These are phyloP conservation scores for Cyberlindnera meyerae DNA, from an alignment of 805 yeast genomes.

Conservation along the genomic window DNA sequence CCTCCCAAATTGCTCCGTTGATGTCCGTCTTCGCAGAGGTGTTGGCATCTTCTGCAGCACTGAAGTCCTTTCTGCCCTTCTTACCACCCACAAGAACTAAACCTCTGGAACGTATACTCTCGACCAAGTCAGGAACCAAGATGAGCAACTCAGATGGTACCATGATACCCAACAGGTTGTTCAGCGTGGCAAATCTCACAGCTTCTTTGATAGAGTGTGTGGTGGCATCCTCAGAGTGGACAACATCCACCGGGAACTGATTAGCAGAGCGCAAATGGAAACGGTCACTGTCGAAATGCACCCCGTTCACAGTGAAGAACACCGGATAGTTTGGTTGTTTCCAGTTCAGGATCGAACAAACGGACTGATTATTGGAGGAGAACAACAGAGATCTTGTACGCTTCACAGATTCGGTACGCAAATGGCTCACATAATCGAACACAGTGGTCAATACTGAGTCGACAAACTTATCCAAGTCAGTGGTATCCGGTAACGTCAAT, in stretches of 20 bases:
- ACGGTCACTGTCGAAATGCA: conserved; percentile 33
- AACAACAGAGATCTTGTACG: conserved; percentile 67
- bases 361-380: conserved; percentile 79
- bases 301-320: conserved; percentile 74
- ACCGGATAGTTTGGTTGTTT: conserved; percentile 98
- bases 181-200: conserved; percentile 69
- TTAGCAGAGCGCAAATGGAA: conserved; percentile 39
- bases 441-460: conserved; percentile 68
- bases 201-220: conserved; percentile 79
- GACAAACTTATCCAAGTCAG: conserved; percentile 65
- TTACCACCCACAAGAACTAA: conserved; percentile 73
- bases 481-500: conserved; percentile 34
- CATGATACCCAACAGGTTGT: conserved; percentile 81
- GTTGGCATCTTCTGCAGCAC: conserved; percentile 8
- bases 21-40: conserved; percentile 26
- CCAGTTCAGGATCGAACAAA: conserved; percentile 95
- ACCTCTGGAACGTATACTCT: conserved; percentile 74
- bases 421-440: conserved; percentile 65
- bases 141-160: conserved; percentile 66
- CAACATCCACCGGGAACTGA: conserved; percentile 30
- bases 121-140: conserved; percentile 71
- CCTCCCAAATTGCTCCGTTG: conserved; percentile 64
- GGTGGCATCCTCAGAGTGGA: conserved; percentile 34
- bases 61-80: conserved; percentile 27
- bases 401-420: conserved; percentile 32